These are phyloP conservation scores for Solanum chiquidenum DNA, from an alignment of 257 asterid species.

Conservation along the genomic window DNA sequence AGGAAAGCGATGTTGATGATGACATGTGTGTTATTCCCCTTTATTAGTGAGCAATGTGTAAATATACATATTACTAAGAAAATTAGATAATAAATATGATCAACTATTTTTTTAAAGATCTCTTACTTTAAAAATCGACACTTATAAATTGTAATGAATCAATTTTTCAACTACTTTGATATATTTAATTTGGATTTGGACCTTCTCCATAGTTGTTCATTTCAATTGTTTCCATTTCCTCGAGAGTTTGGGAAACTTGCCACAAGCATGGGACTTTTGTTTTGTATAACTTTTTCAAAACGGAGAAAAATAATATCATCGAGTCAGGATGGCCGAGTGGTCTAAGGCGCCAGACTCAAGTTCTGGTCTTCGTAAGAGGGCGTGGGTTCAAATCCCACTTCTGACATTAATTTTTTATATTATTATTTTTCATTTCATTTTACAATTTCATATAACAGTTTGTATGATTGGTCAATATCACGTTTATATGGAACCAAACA, in stretches of 20 bases:
- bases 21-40: background rate
- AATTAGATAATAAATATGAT: too few relatives aligned
- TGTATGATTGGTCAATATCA: too few relatives aligned
- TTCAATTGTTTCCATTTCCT: background rate
- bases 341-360: slow-evolving; percentile 98
- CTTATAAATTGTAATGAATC: background rate
- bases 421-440: too few relatives aligned
- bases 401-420: slow-evolving; percentile 15
- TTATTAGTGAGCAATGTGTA: too few relatives aligned
- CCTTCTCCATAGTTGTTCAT: background rate
- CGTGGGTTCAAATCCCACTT: slow-evolving; percentile 86
- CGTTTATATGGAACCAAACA: background rate
- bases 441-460: too few relatives aligned
- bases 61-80: too few relatives aligned
- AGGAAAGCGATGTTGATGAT: too few relatives aligned
- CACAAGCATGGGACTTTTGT: background rate
- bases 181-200: background rate
- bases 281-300: too few relatives aligned
- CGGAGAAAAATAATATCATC: fast-evolving
- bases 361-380: slow-evolving; percentile 75
- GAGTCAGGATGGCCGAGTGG: slow-evolving; percentile 94
- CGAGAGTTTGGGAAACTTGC: background rate
- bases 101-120: too few relatives aligned
- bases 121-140: background rate
- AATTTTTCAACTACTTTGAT: background rate